These are phyloP conservation scores for Protostelium mycophagum DNA, from an alignment of 78 protist species.

Conservation along the genomic window DNA sequence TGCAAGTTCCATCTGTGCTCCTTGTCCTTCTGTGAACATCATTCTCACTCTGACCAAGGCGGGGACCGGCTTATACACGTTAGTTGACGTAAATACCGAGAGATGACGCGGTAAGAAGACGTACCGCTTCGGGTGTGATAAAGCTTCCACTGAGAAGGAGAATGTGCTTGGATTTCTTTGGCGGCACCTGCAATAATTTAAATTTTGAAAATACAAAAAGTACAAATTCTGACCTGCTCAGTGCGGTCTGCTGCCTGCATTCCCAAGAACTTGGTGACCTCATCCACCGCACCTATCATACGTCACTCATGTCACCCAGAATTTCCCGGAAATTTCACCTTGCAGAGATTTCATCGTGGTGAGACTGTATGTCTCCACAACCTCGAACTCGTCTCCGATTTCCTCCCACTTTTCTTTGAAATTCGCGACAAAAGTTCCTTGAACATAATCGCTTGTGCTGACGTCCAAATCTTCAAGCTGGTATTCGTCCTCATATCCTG, in stretches of 20 bases:
- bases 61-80: neutral
- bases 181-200: too few relatives aligned
- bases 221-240: too few relatives aligned
- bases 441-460: constrained; percentile 53
- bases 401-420: constrained; percentile 70
- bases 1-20: neutral
- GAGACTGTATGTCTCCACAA: constrained; percentile 60
- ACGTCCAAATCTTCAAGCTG: constrained; percentile 61
- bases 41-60: neutral
- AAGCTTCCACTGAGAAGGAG: constrained; percentile 61
- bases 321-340: neutral
- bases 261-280: constrained; percentile 62
- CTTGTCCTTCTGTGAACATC: neutral
- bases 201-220: too few relatives aligned
- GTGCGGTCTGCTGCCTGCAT: constrained; percentile 75
- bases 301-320: neutral
- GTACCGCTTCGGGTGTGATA: neutral
- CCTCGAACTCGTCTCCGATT: constrained; percentile 48
- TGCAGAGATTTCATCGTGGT: constrained; percentile 47
- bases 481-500: constrained; percentile 74
- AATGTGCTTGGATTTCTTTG: constrained; percentile 44
- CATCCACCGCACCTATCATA: constrained; percentile 45
- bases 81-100: neutral
- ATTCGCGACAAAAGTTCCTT: constrained; percentile 32
- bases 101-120: neutral